phyloP scores from a whole-genome alignment of 768 basidiomycete species.

The Lactifluus volemus region DNA sequence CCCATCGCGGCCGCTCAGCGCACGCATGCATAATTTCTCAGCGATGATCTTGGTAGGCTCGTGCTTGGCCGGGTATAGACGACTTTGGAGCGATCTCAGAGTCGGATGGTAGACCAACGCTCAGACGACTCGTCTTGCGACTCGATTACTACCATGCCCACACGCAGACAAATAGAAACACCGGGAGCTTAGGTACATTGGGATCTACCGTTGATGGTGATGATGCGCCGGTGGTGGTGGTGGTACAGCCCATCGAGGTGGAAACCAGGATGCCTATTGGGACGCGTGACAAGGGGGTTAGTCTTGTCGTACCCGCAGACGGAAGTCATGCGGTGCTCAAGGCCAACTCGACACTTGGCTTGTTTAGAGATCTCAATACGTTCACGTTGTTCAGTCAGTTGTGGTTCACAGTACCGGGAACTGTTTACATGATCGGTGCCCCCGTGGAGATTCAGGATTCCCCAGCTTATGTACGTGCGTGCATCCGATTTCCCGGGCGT shows the following conservation, averaged over 20 bases:
- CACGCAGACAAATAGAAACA: not conserved
- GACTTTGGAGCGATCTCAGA: constrained; percentile 36
- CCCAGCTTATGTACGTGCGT: constrained; percentile 38
- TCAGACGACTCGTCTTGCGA: constrained; percentile 37
- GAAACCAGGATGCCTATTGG: constrained; percentile 31
- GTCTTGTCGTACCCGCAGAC: constrained; percentile 31
- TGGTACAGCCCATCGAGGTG: constrained; percentile 24
- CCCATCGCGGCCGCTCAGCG: constrained; percentile 45
- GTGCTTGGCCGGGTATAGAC: constrained; percentile 45
- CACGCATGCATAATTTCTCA: constrained; percentile 30
- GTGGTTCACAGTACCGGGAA: constrained; percentile 33
- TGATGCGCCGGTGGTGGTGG: too few relatives aligned
- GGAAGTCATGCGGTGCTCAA: constrained; percentile 30
- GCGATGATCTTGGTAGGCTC: constrained; percentile 52
- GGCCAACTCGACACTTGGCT: constrained; percentile 41
- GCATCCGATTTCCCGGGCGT: too few relatives aligned
- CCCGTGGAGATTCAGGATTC: constrained; percentile 36
- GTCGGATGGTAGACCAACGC: constrained; percentile 31
- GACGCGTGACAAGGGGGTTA: constrained; percentile 37
- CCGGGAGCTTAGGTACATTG: not conserved
- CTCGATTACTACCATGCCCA: too few relatives aligned
- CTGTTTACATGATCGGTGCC: constrained; percentile 32
- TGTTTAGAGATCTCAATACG: constrained; percentile 48
- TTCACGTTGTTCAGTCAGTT: constrained; percentile 47
- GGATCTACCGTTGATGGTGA: too few relatives aligned